Percentiles rank a stretch among this genome's conserved stretches.
phyloP scores from a whole-genome alignment of 1,284 basidiomycete species.

The Cryptococcus amylolentus region DNA sequence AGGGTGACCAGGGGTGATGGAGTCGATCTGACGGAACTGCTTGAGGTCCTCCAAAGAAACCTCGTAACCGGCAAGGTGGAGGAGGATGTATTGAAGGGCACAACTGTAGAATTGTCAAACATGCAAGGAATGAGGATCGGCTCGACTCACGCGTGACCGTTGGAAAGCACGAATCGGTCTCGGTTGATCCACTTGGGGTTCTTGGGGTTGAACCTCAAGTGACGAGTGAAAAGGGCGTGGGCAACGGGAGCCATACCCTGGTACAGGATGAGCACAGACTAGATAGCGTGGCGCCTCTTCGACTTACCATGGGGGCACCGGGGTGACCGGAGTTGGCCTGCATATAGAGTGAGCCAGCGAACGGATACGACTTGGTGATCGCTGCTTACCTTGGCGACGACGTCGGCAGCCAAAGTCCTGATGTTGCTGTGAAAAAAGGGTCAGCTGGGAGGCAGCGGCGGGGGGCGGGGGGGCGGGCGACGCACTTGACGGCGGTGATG shows the following conservation, averaged over 20 bases:
- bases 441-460: slow-evolving; percentile 2
- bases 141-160: slow-evolving; percentile 49
- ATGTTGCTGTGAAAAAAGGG: slow-evolving; percentile 42
- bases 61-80: slow-evolving; percentile 51
- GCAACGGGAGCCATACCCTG: slow-evolving; percentile 76
- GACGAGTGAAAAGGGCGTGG: slow-evolving; percentile 76
- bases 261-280: background rate
- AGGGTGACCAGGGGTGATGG: slow-evolving; percentile 86
- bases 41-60: slow-evolving; percentile 55
- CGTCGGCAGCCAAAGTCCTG: slow-evolving; percentile 52
- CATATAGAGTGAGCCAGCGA: slow-evolving; percentile 51
- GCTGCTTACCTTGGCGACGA: slow-evolving; percentile 56
- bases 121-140: background rate
- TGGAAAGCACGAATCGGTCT: slow-evolving; percentile 57
- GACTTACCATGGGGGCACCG: slow-evolving; percentile 73
- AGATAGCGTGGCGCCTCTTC: background rate
- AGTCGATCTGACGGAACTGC: slow-evolving; percentile 66
- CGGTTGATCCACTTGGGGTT: slow-evolving; percentile 89
- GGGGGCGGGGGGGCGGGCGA: background rate
- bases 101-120: slow-evolving; percentile 55
- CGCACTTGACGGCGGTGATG: slow-evolving; percentile 49
- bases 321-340: slow-evolving; percentile 92
- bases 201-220: slow-evolving; percentile 81
- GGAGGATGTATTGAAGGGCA: slow-evolving; percentile 56
- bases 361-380: slow-evolving; percentile 4